Percentiles rank a stretch among this genome's conserved stretches.
Conservation (phyloP, 441 rosid species). For the Rhodomyrtus psidioides region DNA sequence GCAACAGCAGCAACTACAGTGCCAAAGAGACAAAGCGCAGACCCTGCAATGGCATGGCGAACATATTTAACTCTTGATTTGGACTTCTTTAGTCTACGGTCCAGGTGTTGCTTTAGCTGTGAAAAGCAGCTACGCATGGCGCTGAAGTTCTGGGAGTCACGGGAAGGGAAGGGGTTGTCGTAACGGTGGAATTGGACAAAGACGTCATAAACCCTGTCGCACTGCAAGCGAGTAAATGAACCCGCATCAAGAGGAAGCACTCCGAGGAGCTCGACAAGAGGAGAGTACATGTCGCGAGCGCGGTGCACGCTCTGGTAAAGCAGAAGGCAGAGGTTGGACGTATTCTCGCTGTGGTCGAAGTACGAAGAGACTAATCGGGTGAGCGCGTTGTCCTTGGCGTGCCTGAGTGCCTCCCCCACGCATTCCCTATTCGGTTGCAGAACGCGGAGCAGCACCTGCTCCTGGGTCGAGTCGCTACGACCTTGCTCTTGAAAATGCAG, state of each 20-base stretch:
- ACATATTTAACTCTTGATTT: slow-evolving; percentile 39
- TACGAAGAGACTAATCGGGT: slow-evolving; percentile 52
- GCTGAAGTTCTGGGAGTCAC: slow-evolving; percentile 38
- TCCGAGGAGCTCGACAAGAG: slow-evolving; percentile 51
- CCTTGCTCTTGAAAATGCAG: slow-evolving; percentile 4
- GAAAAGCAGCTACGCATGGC: slow-evolving; percentile 45
- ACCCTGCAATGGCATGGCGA: slow-evolving; percentile 38
- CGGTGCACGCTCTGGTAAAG: slow-evolving; percentile 35
- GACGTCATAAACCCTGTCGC: slow-evolving; percentile 39
- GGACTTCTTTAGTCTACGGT: slow-evolving; percentile 42
- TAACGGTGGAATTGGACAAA: slow-evolving; percentile 38
- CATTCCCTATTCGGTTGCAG: slow-evolving; percentile 48
- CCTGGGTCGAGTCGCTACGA: slow-evolving; percentile 13
- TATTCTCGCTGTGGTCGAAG: slow-evolving; percentile 61
- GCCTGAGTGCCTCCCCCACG: slow-evolving; percentile 47
- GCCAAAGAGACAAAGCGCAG: slow-evolving; percentile 45
- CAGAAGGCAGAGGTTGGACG: slow-evolving; percentile 42
- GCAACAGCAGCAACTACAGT: slow-evolving; percentile 30
- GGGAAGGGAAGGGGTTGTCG: slow-evolving; percentile 57
- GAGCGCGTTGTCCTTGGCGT: slow-evolving; percentile 27
- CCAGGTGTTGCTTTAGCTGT: slow-evolving; percentile 45
- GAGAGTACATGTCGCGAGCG: slow-evolving; percentile 47
- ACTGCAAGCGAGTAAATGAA: slow-evolving; percentile 31
- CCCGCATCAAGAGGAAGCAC: slow-evolving; percentile 30
- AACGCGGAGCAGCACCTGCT: slow-evolving; percentile 27